Percentiles rank a stretch among this genome's conserved stretches.
phyloP scores from a whole-genome alignment of 2,329 filamentous ascomycete genomes.

The Calonectria pseudoreteaudii region DNA sequence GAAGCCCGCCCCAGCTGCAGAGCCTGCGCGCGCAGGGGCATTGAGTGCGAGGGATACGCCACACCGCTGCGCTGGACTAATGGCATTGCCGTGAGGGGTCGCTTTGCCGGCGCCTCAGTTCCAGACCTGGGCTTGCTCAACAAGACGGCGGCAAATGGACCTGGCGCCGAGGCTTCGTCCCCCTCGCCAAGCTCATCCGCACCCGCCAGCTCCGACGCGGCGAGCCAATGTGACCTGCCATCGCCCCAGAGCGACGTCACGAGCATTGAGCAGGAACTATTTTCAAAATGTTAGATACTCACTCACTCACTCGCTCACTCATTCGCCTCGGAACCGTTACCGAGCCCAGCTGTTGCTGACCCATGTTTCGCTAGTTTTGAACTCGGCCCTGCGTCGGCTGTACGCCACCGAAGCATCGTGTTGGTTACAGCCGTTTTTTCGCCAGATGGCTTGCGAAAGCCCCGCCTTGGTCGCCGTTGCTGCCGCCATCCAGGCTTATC shows the following conservation, averaged over 20 bases:
- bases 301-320: neutral
- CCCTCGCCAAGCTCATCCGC: neutral
- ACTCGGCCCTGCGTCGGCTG: conserved; percentile 32
- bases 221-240: conserved; percentile 14
- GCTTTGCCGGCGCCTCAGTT: conserved; percentile 36
- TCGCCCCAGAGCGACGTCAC: conserved; percentile 11
- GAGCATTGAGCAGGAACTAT: conserved; percentile 30
- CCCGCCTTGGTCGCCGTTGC: conserved; percentile 35
- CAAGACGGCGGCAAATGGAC: neutral
- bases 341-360: conserved; percentile 11
- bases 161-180: neutral
- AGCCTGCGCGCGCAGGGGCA: conserved; percentile 34
- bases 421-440: conserved; percentile 39
- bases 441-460: conserved; percentile 39
- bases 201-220: conserved; percentile 25
- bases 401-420: conserved; percentile 37
- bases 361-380: conserved; percentile 27
- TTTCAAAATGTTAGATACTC: conserved; percentile 34
- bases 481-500: conserved; percentile 37
- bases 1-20: conserved; percentile 35
- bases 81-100: conserved; percentile 39
- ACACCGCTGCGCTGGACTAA: conserved; percentile 40
- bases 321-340: neutral
- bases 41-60: conserved; percentile 38
- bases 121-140: conserved; percentile 23